Evolutionary conservation across 768 basidiomycete genomes (phyloP).

Genomic region (Pholiota molesta): DNA sequence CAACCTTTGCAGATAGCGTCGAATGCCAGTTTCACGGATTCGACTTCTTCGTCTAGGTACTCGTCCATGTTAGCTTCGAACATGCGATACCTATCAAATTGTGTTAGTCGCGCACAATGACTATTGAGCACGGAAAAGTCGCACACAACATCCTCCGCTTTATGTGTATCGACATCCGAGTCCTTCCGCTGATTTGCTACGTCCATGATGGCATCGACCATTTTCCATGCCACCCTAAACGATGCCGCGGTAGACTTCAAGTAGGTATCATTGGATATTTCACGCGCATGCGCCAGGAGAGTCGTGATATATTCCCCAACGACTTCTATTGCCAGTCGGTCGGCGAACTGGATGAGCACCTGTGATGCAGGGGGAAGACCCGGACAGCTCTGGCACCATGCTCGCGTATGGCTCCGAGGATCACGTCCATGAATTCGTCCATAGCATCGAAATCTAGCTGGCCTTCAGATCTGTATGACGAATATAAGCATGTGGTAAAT

Average conservation of each 20-base stretch:
- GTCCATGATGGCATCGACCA: slow-evolving; percentile 76
- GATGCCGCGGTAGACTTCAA: slow-evolving; percentile 88
- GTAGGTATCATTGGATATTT: slow-evolving; percentile 70
- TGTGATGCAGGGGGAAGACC: slow-evolving; percentile 84
- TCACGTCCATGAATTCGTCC: slow-evolving; percentile 83
- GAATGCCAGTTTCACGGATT: slow-evolving; percentile 73
- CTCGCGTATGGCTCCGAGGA: slow-evolving; percentile 65
- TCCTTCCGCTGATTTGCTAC: slow-evolving; percentile 49
- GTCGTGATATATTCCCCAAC: slow-evolving; percentile 87
- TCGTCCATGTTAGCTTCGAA: slow-evolving; percentile 98
- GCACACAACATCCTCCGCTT: slow-evolving; percentile 85
- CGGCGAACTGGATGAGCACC: slow-evolving; percentile 82
- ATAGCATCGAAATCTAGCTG: slow-evolving; percentile 88
- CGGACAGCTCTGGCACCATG: slow-evolving; percentile 83
- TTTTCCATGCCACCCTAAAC: slow-evolving; percentile 85
- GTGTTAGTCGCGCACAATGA: not conserved
- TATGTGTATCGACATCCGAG: slow-evolving; percentile 45
- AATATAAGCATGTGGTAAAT: slow-evolving; percentile 9
- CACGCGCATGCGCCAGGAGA: slow-evolving; percentile 76
- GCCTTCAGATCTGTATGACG: slow-evolving; percentile 48
- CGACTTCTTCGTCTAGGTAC: slow-evolving; percentile 93
- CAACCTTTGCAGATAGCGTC: slow-evolving; percentile 78
- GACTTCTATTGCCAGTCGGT: slow-evolving; percentile 84
- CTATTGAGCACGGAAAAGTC: slow-evolving; percentile 26
- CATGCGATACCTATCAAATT: slow-evolving; percentile 74